Evolutionary conservation across 108 stramenopile species (phyloP).

Genomic region (Skeletonema costatum): DNA sequence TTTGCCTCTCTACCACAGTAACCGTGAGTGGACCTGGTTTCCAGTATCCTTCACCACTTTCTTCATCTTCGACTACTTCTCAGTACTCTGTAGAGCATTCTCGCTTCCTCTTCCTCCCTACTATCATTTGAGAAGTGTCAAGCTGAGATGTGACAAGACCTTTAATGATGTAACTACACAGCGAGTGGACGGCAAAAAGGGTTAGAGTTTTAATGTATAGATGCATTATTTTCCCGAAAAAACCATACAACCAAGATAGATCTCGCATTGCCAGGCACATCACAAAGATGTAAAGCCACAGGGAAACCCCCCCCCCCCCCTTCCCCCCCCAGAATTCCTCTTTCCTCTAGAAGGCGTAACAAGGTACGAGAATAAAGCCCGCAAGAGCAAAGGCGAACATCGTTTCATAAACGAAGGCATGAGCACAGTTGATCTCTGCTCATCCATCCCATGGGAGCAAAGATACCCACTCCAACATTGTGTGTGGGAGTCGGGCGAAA

Average conservation of each 20-base stretch:
- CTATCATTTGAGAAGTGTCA: conserved; percentile 2
- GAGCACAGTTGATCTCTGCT: conserved; percentile 5
- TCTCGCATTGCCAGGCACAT: conserved; percentile 4
- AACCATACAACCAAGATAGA: neutral
- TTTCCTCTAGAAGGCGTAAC: conserved; percentile 9
- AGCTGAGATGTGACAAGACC: neutral
- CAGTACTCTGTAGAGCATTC: neutral
- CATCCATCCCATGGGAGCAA: conserved; percentile 27
- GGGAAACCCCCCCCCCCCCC: too few species aligned
- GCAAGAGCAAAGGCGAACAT: conserved; percentile 17
- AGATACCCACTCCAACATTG: conserved; percentile 20
- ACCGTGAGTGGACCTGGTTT: neutral
- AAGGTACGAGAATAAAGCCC: conserved; percentile 11
- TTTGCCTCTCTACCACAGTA: neutral
- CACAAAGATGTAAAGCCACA: conserved; percentile 9
- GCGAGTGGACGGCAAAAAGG: neutral
- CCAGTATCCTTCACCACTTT: neutral
- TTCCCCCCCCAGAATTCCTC: conserved; percentile 13
- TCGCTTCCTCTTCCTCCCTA: neutral
- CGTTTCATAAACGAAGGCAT: conserved; percentile 9
- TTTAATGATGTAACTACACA: neutral
- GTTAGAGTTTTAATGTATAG: neutral
- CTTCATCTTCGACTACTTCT: neutral
- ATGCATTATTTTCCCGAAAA: neutral
- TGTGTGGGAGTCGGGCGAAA: conserved; percentile 12